Percentiles rank a stretch among this genome's conserved stretches.
Evolutionary conservation across 2,329 filamentous ascomycete species (phyloP).

Genomic region (Fusarium pilosicola): DNA sequence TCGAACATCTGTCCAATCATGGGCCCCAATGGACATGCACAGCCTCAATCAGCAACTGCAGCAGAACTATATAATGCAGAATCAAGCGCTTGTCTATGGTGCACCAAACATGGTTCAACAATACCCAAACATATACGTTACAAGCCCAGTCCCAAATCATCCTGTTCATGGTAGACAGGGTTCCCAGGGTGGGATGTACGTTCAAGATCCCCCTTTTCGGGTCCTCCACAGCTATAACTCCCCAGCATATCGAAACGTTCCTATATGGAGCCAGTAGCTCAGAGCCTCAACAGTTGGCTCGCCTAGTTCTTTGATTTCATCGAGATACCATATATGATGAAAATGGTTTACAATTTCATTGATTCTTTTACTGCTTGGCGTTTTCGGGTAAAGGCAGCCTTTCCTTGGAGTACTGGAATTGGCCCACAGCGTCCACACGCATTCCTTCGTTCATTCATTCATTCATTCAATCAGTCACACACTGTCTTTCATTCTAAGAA

Average conservation of each 20-base stretch:
- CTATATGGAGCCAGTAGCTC: slow-evolving; percentile 62
- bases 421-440: slow-evolving; percentile 38
- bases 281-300: neutral
- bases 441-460: slow-evolving; percentile 3
- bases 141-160: slow-evolving; percentile 13
- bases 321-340: slow-evolving; percentile 36
- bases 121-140: slow-evolving; percentile 32
- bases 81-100: slow-evolving; percentile 30
- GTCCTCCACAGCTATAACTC: slow-evolving; percentile 69
- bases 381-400: slow-evolving; percentile 33
- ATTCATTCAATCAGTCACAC: neutral
- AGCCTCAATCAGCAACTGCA: slow-evolving; percentile 34
- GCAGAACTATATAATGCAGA: slow-evolving; percentile 36
- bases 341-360: slow-evolving; percentile 16
- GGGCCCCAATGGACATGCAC: slow-evolving; percentile 32
- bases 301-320: slow-evolving; percentile 11
- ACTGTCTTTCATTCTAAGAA: slow-evolving; percentile 26
- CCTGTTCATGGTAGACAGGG: slow-evolving; percentile 17
- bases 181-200: slow-evolving; percentile 28
- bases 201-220: slow-evolving; percentile 56
- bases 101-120: slow-evolving; percentile 34
- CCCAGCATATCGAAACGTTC: slow-evolving; percentile 63
- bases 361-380: slow-evolving; percentile 16
- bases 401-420: slow-evolving; percentile 16
- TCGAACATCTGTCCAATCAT: slow-evolving; percentile 27